Percentiles rank a stretch among this genome's conserved stretches.
These are phyloP conservation scores for Diplodia sapinea DNA, from an alignment of 2,329 filamentous ascomycete species.

Conservation along the genomic window DNA sequence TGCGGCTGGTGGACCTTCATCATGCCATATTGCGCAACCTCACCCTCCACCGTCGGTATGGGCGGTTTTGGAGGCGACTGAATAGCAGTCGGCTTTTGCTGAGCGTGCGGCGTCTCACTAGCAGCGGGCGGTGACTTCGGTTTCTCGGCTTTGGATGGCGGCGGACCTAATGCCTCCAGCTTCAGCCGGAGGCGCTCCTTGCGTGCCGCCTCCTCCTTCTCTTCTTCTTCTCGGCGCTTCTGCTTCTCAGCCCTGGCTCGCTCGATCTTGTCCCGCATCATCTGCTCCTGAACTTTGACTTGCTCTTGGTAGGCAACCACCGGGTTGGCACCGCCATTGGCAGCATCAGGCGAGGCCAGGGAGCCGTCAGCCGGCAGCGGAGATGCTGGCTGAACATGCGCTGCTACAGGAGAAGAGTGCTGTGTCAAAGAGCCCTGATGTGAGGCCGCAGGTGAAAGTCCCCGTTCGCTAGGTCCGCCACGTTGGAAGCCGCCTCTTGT, in stretches of 20 bases:
- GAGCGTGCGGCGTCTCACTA: slow-evolving; percentile 39
- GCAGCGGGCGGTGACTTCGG: slow-evolving; percentile 8
- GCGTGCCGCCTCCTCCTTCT: slow-evolving; percentile 72
- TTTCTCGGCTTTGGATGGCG: slow-evolving; percentile 46
- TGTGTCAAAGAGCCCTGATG: slow-evolving; percentile 38
- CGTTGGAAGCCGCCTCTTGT: slow-evolving; percentile 11
- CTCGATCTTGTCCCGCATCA: slow-evolving; percentile 75
- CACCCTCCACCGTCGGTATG: slow-evolving; percentile 62
- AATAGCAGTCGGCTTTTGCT: slow-evolving; percentile 44
- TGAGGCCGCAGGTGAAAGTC: slow-evolving; percentile 26
- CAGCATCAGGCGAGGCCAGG: slow-evolving; percentile 37
- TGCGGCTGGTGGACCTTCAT: slow-evolving; percentile 67
- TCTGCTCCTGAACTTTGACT: slow-evolving; percentile 67
- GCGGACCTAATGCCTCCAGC: slow-evolving; percentile 71
- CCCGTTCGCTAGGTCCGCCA: slow-evolving; percentile 18
- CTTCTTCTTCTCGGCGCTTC: slow-evolving; percentile 66
- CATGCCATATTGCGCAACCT: slow-evolving; percentile 65
- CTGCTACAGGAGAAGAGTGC: slow-evolving; percentile 41
- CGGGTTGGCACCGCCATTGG: slow-evolving; percentile 42
- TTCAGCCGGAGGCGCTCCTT: slow-evolving; percentile 75
- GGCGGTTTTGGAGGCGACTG: slow-evolving; percentile 60
- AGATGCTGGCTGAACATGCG: slow-evolving; percentile 44
- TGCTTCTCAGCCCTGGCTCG: slow-evolving; percentile 72
- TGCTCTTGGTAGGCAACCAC: slow-evolving; percentile 62
- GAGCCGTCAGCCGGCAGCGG: slow-evolving; percentile 45